These are phyloP conservation scores for Aureobasidium vineae DNA, from an alignment of 2,329 filamentous ascomycete genomes.

Conservation along the genomic window DNA sequence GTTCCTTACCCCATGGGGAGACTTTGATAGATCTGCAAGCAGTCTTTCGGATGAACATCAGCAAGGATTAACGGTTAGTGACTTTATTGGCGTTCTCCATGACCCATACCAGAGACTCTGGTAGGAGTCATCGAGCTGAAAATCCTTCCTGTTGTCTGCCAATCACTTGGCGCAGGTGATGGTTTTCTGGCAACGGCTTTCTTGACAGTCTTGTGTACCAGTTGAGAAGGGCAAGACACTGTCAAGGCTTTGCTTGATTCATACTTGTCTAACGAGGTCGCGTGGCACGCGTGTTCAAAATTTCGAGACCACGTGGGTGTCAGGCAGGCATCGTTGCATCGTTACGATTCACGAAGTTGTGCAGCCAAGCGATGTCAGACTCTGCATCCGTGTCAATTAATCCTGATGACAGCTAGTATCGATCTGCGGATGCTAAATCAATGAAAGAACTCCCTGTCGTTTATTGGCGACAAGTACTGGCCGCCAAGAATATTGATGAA, in stretches of 20 bases:
- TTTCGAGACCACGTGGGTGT: too few relatives aligned
- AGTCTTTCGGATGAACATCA: too few relatives aligned
- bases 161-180: not conserved
- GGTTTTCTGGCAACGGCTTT: conserved; percentile 5
- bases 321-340: too few relatives aligned
- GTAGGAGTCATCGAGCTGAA: not conserved
- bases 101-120: not conserved
- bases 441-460: too few relatives aligned
- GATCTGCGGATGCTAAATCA: too few relatives aligned
- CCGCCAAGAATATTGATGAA: not conserved
- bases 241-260: not conserved
- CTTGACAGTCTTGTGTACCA: not conserved
- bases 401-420: too few relatives aligned
- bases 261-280: not conserved
- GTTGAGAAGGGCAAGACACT: not conserved
- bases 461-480: not conserved
- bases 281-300: too few relatives aligned
- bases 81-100: not conserved
- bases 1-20: not conserved
- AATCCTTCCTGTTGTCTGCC: not conserved
- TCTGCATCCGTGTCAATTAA: too few relatives aligned
- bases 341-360: too few relatives aligned
- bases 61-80: not conserved
- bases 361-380: too few relatives aligned
- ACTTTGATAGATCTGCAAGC: not conserved